Evolutionary conservation across 176 grass and related monocot species (phyloP), one percentile per base, ranked within the genome.

Genomic region (Puya raimondii): DNA sequence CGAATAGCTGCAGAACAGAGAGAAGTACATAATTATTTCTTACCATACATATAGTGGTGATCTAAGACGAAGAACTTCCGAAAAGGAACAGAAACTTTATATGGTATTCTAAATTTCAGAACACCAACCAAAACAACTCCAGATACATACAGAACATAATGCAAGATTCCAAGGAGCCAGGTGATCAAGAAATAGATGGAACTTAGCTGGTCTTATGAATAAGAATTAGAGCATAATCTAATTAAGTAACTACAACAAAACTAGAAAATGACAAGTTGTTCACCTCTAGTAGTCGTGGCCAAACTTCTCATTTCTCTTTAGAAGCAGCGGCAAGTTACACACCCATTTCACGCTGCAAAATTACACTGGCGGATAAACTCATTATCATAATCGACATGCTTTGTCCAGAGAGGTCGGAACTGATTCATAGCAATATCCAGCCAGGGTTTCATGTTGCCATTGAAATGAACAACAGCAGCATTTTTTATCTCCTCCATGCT

Each of bases 381-480:
- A 50, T 84, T 83, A 7, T 84, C 84, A 11, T 99, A 93, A 66
- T 99, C 94, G 53, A 99, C 89, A 12, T 99, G 86, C 72, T 93
- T 99, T 63, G 83, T 80, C 94, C 94, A 99, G 13, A 93, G 69
- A 74, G 80, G 79, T 33, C 87, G 86, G 77, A 99, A 99, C 72
- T 88, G 89, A 73, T 90, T 93, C 94, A 99, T 90, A 72, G 81
- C 94, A 64, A 99, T 99, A 63, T 99, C 94, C 27, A 99, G 85
- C 94, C 94, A 99, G 20, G 94, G 94, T 75, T 99, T 99, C 94
- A 99, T 99, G 78, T 99, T 99, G 11, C 94, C 94, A 10, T 99
- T 99, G 76, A 93, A 99, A 90, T 99, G 94, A 49, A 99, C 89
- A 61, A 99, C 89, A 42, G 94, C 89, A 50, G 89, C 89, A 50